Percentiles rank a stretch among this genome's conserved stretches.
Evolutionary conservation across 179 eudicot genomes (phyloP).

Genomic region (Silene coronaria): DNA sequence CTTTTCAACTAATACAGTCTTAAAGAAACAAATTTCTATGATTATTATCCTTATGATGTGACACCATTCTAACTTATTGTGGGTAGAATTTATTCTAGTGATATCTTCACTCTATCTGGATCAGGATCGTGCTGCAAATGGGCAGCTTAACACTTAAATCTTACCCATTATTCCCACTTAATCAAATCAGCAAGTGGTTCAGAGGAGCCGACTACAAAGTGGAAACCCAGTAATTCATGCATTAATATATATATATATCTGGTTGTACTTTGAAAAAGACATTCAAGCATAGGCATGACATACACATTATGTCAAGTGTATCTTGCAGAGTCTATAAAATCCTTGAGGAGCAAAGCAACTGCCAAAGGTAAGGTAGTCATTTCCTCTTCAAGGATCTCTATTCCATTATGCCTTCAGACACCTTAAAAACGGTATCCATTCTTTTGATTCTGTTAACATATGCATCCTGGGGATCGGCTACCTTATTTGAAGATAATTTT

Average conservation of each 20-base stretch:
- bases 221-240: constrained; percentile 11
- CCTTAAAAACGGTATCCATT: constrained; percentile 9
- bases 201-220: neutral
- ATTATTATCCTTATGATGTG: constrained; percentile 18
- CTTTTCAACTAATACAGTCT: neutral
- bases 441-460: constrained; percentile 20
- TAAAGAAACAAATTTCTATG: constrained; percentile 26
- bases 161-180: neutral
- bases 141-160: constrained; percentile 6
- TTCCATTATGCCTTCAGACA: constrained; percentile 21
- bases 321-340: constrained; percentile 20
- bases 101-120: constrained; percentile 16
- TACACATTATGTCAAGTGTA: constrained; percentile 26
- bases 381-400: neutral
- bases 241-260: neutral
- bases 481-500: constrained; percentile 19
- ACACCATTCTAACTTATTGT: constrained; percentile 24
- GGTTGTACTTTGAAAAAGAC: constrained; percentile 9
- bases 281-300: constrained; percentile 25
- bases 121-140: constrained; percentile 15
- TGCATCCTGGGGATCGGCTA: constrained; percentile 22
- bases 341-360: constrained; percentile 10
- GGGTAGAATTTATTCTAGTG: constrained; percentile 21
- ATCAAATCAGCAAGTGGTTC: constrained; percentile 15
- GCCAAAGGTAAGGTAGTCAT: constrained; percentile 21